phyloP scores from a whole-genome alignment of 176 grass and related monocot species.

The Carex pumila region DNA sequence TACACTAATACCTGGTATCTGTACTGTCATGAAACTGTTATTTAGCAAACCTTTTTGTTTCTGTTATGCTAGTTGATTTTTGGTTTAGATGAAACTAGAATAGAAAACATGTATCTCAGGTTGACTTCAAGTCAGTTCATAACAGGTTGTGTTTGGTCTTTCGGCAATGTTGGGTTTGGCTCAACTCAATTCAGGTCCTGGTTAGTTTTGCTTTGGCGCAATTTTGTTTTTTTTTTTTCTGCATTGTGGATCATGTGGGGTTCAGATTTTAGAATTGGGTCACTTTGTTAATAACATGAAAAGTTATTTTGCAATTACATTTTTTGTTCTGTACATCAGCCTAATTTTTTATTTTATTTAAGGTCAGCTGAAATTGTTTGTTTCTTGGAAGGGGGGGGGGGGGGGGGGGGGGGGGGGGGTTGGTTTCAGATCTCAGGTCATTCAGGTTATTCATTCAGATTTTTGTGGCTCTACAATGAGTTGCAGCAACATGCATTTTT shows the following conservation, averaged over 20 bases:
- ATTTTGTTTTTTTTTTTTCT: neutral
- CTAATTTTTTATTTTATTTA: neutral
- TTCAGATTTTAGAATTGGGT: neutral
- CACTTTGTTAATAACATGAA: neutral
- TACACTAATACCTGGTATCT: neutral
- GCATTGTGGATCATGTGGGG: neutral
- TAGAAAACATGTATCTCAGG: neutral
- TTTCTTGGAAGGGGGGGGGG: neutral
- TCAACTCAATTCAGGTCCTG: neutral
- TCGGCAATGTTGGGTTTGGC: neutral
- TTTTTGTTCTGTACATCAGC: neutral
- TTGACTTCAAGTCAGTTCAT: neutral
- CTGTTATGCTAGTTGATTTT: neutral
- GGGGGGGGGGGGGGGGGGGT: too few species aligned
- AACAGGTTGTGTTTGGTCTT: neutral
- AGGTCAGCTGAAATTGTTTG: neutral
- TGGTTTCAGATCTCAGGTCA: neutral
- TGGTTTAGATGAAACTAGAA: neutral
- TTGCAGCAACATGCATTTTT: neutral
- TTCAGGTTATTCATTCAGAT: neutral
- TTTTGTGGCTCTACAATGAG: neutral
- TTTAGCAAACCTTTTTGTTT: neutral
- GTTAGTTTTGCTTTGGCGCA: neutral
- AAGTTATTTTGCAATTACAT: neutral
- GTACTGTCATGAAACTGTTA: neutral